Percentiles rank a stretch among this genome's conserved stretches.
These are phyloP conservation scores for Neofusicoccum kwambonambiense DNA, from an alignment of 2,329 filamentous ascomycete species.

Conservation along the genomic window DNA sequence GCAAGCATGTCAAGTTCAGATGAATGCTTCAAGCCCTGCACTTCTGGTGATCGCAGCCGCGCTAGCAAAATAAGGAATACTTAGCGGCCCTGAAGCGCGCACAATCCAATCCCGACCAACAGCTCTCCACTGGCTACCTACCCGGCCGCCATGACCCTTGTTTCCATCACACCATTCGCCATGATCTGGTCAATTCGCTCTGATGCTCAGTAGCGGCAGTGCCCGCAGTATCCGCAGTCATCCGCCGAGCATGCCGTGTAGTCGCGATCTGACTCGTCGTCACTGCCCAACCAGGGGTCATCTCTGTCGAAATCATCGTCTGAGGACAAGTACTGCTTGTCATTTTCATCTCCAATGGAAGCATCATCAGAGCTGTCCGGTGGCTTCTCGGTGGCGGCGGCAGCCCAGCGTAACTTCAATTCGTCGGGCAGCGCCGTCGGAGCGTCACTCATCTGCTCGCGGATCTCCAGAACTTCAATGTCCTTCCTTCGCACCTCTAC, in stretches of 20 bases:
- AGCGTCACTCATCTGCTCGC: constrained; percentile 26
- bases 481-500: constrained; percentile 38
- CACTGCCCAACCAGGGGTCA: constrained; percentile 21
- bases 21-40: too few species aligned
- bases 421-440: constrained; percentile 12
- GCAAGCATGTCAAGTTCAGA: too few species aligned
- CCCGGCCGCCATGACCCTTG: too few species aligned
- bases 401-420: neutral
- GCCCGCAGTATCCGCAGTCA: constrained; percentile 39
- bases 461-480: constrained; percentile 35
- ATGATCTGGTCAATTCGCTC: too few species aligned
- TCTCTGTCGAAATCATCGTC: neutral
- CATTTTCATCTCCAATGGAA: neutral
- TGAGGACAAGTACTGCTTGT: neutral
- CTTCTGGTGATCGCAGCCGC: too few species aligned
- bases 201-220: constrained; percentile 24
- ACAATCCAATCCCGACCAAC: too few species aligned
- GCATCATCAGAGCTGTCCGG: neutral
- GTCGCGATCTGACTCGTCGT: constrained; percentile 27
- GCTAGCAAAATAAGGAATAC: too few species aligned
- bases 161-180: too few species aligned
- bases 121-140: too few species aligned
- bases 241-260: constrained; percentile 38
- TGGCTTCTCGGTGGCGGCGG: neutral
- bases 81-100: too few species aligned